Percentiles rank a stretch among this genome's conserved stretches.
phyloP scores from a whole-genome alignment of 2,329 filamentous ascomycete species.

The Anthostomella pinea region DNA sequence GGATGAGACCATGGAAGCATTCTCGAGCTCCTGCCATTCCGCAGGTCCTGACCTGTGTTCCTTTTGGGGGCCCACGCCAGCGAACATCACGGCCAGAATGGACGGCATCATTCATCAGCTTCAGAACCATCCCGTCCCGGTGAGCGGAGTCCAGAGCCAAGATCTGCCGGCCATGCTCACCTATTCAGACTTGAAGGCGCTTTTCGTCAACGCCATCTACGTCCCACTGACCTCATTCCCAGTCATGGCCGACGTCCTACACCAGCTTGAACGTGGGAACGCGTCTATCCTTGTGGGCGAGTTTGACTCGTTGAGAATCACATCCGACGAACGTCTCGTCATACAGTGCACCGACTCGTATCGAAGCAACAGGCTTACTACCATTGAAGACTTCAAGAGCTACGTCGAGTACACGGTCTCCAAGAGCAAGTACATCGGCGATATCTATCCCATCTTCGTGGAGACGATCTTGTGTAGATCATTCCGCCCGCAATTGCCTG shows the following conservation, averaged over 20 bases:
- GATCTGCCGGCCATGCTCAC: constrained; percentile 24
- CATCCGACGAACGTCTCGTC: constrained; percentile 17
- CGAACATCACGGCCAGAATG: constrained; percentile 25
- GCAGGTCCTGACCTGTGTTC: constrained; percentile 26
- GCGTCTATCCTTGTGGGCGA: constrained; percentile 24
- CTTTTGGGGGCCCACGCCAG: constrained; percentile 30
- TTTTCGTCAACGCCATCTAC: constrained; percentile 25
- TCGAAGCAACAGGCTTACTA: constrained; percentile 27
- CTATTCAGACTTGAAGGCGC: constrained; percentile 29
- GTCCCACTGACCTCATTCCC: constrained; percentile 23
- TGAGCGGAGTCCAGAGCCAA: constrained; percentile 18
- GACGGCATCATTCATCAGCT: constrained; percentile 26
- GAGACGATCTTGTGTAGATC: constrained; percentile 27
- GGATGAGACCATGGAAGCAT: constrained; percentile 10
- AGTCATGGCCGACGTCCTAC: constrained; percentile 25
- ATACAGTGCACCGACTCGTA: constrained; percentile 32
- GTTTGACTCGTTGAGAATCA: constrained; percentile 10
- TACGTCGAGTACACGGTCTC: constrained; percentile 24
- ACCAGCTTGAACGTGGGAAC: constrained; percentile 27
- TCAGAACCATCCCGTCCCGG: constrained; percentile 23
- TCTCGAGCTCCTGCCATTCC: constrained; percentile 10
- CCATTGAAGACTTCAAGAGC: constrained; percentile 24
- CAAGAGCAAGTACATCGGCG: constrained; percentile 33
- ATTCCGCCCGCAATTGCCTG: constrained; percentile 24
- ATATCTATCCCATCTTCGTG: constrained; percentile 28